These are phyloP conservation scores for Rhododendron henanense DNA, from an alignment of 148 eudicot species.

Conservation along the genomic window DNA sequence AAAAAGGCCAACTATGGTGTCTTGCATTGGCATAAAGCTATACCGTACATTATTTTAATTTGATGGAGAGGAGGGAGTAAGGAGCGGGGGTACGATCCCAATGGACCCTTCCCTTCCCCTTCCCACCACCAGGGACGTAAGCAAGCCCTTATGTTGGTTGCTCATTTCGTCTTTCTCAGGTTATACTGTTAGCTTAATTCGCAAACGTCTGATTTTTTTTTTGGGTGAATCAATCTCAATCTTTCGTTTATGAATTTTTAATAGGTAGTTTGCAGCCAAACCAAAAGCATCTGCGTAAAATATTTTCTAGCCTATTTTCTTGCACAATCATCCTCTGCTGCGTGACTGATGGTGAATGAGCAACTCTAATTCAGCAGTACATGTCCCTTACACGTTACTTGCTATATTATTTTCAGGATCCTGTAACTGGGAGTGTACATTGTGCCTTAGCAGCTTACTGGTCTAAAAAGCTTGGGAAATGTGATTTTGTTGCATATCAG, in stretches of 20 bases:
- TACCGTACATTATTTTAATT: neutral
- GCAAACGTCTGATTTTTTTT: too few species aligned
- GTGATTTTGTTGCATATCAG: conserved; percentile 56
- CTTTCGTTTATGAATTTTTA: neutral
- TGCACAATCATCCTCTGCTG: neutral
- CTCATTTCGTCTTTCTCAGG: too few species aligned
- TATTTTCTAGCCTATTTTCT: neutral
- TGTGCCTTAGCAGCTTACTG: conserved; percentile 75
- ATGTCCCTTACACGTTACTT: neutral
- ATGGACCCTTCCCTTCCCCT: neutral
- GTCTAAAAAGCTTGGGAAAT: conserved; percentile 62
- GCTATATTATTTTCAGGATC: conserved; percentile 50
- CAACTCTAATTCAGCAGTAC: neutral
- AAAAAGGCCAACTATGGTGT: neutral
- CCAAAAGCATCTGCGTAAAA: neutral
- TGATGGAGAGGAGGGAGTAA: neutral
- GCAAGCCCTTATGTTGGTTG: neutral
- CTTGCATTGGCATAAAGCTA: neutral
- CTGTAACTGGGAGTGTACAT: conserved; percentile 84
- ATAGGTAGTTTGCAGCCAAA: neutral
- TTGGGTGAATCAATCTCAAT: neutral
- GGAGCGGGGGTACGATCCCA: neutral
- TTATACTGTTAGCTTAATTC: too few species aligned
- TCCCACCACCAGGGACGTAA: neutral
- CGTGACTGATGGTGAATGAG: neutral